phyloP scores from a whole-genome alignment of 192 early-diverging fungal species.

The Backusella sp. region DNA sequence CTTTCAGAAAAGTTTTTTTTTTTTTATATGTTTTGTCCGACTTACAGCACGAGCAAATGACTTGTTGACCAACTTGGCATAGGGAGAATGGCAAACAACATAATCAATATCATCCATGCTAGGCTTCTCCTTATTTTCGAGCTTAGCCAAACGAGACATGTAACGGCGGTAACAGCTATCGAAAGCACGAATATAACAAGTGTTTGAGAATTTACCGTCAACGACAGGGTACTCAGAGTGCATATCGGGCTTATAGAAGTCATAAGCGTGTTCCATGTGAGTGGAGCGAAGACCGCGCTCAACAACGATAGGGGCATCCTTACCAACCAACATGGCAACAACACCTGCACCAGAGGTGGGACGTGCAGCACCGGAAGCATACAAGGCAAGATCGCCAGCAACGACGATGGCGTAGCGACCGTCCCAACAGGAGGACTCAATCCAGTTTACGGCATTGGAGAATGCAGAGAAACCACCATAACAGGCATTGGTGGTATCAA shows the following conservation, averaged over 20 bases:
- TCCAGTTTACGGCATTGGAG: conserved; percentile 97
- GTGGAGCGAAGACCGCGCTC: conserved; percentile 86
- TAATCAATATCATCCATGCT: conserved; percentile 71
- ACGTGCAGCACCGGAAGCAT: conserved; percentile 86
- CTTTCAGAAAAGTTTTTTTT: neutral
- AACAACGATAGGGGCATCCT: conserved; percentile 91
- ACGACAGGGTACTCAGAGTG: conserved; percentile 97
- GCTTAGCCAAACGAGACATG: conserved; percentile 63
- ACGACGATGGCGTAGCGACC: conserved; percentile 88
- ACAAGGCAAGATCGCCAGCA: conserved; percentile 96
- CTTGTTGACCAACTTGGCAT: conserved; percentile 97
- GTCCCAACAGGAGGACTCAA: conserved; percentile 92
- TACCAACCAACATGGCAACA: conserved; percentile 89
- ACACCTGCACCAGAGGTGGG: conserved; percentile 94
- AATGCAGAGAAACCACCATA: conserved; percentile 97
- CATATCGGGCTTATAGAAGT: conserved; percentile 99
- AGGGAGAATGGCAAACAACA: conserved; percentile 94
- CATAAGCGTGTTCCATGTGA: conserved; percentile 97
- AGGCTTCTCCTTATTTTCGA: conserved; percentile 36
- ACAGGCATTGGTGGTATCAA: conserved; percentile 99
- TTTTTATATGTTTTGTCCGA: neutral
- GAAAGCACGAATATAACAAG: conserved; percentile 88
- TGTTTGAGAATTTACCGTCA: conserved; percentile 92
- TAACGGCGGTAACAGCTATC: conserved; percentile 88
- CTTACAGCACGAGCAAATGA: conserved; percentile 75